phyloP scores from a whole-genome alignment of 1,284 basidiomycete genomes.

The Tilletia walkeri region DNA sequence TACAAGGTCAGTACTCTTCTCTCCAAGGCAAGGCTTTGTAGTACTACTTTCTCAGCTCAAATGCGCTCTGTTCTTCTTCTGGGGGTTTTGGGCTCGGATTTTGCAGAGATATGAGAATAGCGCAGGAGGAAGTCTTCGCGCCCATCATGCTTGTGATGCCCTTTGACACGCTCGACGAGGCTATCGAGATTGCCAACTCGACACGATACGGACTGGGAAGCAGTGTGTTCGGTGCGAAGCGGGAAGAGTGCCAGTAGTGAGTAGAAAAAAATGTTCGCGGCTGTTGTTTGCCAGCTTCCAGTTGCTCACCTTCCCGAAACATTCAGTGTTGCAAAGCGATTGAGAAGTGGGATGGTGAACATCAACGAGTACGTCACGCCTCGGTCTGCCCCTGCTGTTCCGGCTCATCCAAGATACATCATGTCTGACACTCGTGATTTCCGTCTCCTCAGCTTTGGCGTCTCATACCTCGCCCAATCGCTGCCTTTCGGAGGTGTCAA shows the following conservation, averaged over 20 bases:
- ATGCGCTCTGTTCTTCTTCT: no score
- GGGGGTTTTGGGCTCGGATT: no score
- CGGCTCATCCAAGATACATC: no score
- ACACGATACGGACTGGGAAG: slow-evolving; percentile 89
- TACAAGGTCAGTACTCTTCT: slow-evolving; percentile 62
- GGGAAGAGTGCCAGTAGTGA: slow-evolving; percentile 65
- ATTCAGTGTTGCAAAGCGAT: slow-evolving; percentile 67
- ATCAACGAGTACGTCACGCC: slow-evolving; percentile 63
- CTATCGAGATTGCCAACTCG: slow-evolving; percentile 78
- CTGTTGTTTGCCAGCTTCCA: neutral
- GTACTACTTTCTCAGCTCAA: no score
- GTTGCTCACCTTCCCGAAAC: neutral
- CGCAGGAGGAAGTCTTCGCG: slow-evolving; percentile 48
- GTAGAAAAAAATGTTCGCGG: neutral
- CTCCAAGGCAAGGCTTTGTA: neutral
- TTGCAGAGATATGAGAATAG: slow-evolving; percentile 42
- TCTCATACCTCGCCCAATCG: slow-evolving; percentile 86
- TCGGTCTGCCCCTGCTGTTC: neutral
- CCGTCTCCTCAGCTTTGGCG: slow-evolving; percentile 64
- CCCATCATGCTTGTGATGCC: slow-evolving; percentile 51
- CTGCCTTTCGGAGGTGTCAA: slow-evolving; percentile 91
- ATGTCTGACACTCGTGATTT: no score
- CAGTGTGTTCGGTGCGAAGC: slow-evolving; percentile 84
- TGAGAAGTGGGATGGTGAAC: slow-evolving; percentile 94
- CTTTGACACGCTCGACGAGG: slow-evolving; percentile 69